phyloP scores from a whole-genome alignment of 169 alveolate genomes.

The Plasmodium adleri region DNA sequence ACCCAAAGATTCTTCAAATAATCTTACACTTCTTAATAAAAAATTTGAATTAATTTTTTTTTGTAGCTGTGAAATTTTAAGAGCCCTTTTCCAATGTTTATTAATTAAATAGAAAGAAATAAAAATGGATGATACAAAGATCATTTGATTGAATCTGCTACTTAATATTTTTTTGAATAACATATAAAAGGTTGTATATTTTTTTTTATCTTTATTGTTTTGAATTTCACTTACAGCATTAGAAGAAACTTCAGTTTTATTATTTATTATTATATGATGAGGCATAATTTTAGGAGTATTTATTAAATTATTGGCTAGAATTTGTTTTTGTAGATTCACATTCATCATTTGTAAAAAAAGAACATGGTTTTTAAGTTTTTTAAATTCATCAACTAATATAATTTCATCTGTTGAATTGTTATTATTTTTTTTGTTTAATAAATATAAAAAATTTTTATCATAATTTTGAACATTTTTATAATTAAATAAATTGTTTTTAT shows the following conservation, averaged over 20 bases:
- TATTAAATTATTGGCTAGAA: slow-evolving; percentile 22
- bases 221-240: slow-evolving; percentile 59
- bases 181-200: slow-evolving; percentile 16
- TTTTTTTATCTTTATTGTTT: slow-evolving; percentile 17
- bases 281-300: slow-evolving; percentile 38
- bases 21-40: slow-evolving; percentile 38
- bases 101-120: slow-evolving; percentile 33
- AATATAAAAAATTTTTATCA: neutral
- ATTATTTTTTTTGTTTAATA: neutral
- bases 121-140: slow-evolving; percentile 57
- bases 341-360: slow-evolving; percentile 61
- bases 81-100: slow-evolving; percentile 69
- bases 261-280: slow-evolving; percentile 59
- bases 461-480: neutral
- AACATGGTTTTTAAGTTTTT: slow-evolving; percentile 43
- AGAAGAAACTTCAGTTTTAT: slow-evolving; percentile 75
- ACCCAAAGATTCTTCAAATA: slow-evolving; percentile 55
- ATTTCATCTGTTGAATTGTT: slow-evolving; percentile 16
- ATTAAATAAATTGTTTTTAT: slow-evolving; percentile 1
- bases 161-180: slow-evolving; percentile 62
- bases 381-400: slow-evolving; percentile 30
- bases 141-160: slow-evolving; percentile 65
- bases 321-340: slow-evolving; percentile 61
- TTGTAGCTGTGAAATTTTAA: slow-evolving; percentile 50
- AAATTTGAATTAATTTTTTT: slow-evolving; percentile 48